A percentile compares a stretch with the other conserved stretches of the same genome.
Evolutionary conservation across 805 yeast species (phyloP).

Genomic region (Candida chilensis): DNA sequence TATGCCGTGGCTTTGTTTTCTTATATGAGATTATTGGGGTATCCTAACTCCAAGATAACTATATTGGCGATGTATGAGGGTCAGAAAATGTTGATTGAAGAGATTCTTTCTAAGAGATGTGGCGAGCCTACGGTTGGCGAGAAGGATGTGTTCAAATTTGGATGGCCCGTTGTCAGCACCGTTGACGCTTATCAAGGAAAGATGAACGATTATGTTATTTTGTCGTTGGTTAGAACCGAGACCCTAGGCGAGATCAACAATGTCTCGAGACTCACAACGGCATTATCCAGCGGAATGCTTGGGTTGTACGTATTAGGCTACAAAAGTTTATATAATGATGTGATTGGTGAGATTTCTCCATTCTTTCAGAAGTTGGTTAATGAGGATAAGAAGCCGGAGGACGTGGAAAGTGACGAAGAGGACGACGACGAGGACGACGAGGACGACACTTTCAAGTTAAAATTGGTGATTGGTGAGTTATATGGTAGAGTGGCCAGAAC

Average conservation of each 20-base stretch:
- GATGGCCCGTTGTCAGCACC: slow-evolving; percentile 13
- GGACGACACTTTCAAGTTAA: slow-evolving; percentile 4
- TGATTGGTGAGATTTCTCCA: not conserved
- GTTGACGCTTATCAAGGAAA: slow-evolving; percentile 16
- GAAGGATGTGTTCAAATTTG: slow-evolving; percentile 10
- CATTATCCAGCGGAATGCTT: slow-evolving; percentile 15
- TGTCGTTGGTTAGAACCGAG: slow-evolving; percentile 22
- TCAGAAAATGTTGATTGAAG: slow-evolving; percentile 31
- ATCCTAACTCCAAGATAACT: slow-evolving; percentile 23
- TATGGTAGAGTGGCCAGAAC: slow-evolving; percentile 3
- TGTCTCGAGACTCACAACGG: slow-evolving; percentile 9
- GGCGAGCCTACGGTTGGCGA: slow-evolving; percentile 3
- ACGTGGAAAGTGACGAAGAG: too few species aligned
- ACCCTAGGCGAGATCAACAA: slow-evolving; percentile 12
- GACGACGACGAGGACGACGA: too few species aligned
- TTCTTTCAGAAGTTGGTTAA: slow-evolving; percentile 2
- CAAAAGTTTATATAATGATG: slow-evolving; percentile 4
- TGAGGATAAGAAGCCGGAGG: not conserved
- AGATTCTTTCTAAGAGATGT: slow-evolving; percentile 23
- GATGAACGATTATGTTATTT: slow-evolving; percentile 17
- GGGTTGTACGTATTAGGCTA: slow-evolving; percentile 21
- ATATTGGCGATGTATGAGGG: slow-evolving; percentile 29
- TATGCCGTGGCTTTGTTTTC: slow-evolving; percentile 32
- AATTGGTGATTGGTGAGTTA: slow-evolving; percentile 8
- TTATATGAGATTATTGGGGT: slow-evolving; percentile 36